Percentiles rank a stretch among this genome's conserved stretches.
These are phyloP conservation scores for Ophiostoma novo-ulmi DNA, from an alignment of 2,329 filamentous ascomycete genomes.

Conservation along the genomic window DNA sequence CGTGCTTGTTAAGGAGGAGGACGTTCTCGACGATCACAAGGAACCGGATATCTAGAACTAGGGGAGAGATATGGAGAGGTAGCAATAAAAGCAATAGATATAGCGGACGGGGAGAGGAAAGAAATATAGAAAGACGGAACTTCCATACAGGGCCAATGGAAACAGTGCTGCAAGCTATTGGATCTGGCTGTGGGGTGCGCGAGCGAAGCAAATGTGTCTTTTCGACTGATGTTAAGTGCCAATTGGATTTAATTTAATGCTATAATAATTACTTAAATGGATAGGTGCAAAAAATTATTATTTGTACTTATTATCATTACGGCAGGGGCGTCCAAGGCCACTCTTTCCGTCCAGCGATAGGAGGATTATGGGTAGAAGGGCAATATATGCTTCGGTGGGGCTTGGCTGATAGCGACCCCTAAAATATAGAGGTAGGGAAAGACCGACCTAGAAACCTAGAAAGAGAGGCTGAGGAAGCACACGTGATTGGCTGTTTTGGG, in stretches of 20 bases:
- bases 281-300: slow-evolving; percentile 5
- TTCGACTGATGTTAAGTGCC: neutral
- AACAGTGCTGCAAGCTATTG: neutral
- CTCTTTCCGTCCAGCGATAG: neutral
- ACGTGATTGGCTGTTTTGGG: neutral
- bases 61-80: neutral
- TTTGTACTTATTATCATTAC: neutral
- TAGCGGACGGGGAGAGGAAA: slow-evolving; percentile 4
- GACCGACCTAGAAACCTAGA: neutral
- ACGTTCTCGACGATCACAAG: slow-evolving; percentile 9
- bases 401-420: neutral
- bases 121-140: slow-evolving; percentile 7
- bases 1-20: neutral
- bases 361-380: neutral
- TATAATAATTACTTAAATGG: neutral
- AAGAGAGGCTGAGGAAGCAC: neutral
- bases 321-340: neutral
- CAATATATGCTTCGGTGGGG: neutral
- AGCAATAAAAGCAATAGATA: neutral
- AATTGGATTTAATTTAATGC: neutral
- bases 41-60: slow-evolving; percentile 9
- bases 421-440: neutral
- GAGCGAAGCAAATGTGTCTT: slow-evolving; percentile 14
- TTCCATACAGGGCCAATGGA: slow-evolving; percentile 6
- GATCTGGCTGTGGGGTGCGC: slow-evolving; percentile 1